These are phyloP conservation scores for Penicillium dipodomyicola DNA, from an alignment of 495 filamentous ascomycete genomes.

Conservation along the genomic window DNA sequence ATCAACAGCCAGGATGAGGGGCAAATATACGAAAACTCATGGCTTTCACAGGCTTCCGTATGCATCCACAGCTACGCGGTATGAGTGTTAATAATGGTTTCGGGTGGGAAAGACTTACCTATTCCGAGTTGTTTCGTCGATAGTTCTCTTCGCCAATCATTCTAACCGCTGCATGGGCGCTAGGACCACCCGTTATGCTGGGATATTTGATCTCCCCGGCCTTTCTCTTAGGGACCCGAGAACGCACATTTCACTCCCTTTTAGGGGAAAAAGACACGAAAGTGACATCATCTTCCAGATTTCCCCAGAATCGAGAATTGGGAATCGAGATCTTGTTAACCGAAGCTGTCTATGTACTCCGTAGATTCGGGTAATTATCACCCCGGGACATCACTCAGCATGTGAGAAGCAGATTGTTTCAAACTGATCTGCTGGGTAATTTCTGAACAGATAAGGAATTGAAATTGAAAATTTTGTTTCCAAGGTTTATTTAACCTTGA, in stretches of 20 bases:
- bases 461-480: not conserved
- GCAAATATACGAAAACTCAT: conserved; percentile 21
- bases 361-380: conserved; percentile 14
- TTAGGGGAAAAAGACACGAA: conserved; percentile 12
- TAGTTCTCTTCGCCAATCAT: conserved; percentile 12
- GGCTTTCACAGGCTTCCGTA: conserved; percentile 22
- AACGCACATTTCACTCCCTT: conserved; percentile 12
- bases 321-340: conserved; percentile 14
- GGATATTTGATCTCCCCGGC: conserved; percentile 9
- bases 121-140: conserved; percentile 18
- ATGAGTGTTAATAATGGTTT: conserved; percentile 14
- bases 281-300: conserved; percentile 25
- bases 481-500: not conserved
- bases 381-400: not conserved
- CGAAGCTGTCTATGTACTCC: conserved; percentile 11
- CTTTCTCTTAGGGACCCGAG: conserved; percentile 15
- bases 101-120: conserved; percentile 9
- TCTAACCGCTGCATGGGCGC: conserved; percentile 11
- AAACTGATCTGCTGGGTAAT: not conserved
- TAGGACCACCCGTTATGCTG: conserved; percentile 9
- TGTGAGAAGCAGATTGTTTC: not conserved
- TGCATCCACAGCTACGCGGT: conserved; percentile 12
- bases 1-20: conserved; percentile 40
- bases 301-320: conserved; percentile 5
- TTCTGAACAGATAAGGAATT: not conserved